These are phyloP conservation scores for Primulina huaijiensis DNA, from an alignment of 257 asterid genomes.

Conservation along the genomic window DNA sequence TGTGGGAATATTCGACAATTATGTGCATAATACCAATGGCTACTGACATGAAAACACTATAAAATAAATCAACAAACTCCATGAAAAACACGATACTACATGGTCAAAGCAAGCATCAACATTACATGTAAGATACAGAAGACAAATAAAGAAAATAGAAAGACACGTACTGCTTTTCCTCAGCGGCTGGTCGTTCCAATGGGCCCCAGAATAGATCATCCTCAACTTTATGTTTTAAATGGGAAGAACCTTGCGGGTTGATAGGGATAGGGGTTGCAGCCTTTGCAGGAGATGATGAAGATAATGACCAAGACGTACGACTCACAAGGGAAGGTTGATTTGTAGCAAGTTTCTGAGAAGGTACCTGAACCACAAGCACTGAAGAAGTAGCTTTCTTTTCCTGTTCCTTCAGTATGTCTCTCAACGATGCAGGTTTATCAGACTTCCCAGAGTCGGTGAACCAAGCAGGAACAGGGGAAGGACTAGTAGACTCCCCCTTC, in stretches of 20 bases:
- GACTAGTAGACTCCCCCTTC: conserved; percentile 71
- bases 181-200: conserved; percentile 68
- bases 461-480: conserved; percentile 86
- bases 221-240: conserved; percentile 55
- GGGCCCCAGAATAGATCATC: conserved; percentile 98
- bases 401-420: conserved; percentile 94
- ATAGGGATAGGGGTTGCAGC: conserved; percentile 50
- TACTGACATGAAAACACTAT: neutral
- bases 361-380: conserved; percentile 42
- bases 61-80: neutral
- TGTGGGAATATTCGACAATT: neutral
- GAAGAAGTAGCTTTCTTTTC: conserved; percentile 48
- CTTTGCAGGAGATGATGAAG: conserved; percentile 64
- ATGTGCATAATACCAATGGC: neutral
- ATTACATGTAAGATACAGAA: conserved; percentile 3
- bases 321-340: conserved; percentile 58
- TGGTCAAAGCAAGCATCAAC: conserved; percentile 22
- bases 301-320: conserved; percentile 61
- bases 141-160: conserved; percentile 13
- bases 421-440: conserved; percentile 66
- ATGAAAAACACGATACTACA: neutral
- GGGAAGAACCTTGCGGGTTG: conserved; percentile 47
- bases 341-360: conserved; percentile 57
- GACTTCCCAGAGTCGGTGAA: conserved; percentile 67
- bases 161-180: conserved; percentile 66